A percentile compares a stretch with the other conserved stretches of the same genome.
These are phyloP conservation scores for Amanita polypyramis DNA, from an alignment of 768 basidiomycete genomes.

Conservation along the genomic window DNA sequence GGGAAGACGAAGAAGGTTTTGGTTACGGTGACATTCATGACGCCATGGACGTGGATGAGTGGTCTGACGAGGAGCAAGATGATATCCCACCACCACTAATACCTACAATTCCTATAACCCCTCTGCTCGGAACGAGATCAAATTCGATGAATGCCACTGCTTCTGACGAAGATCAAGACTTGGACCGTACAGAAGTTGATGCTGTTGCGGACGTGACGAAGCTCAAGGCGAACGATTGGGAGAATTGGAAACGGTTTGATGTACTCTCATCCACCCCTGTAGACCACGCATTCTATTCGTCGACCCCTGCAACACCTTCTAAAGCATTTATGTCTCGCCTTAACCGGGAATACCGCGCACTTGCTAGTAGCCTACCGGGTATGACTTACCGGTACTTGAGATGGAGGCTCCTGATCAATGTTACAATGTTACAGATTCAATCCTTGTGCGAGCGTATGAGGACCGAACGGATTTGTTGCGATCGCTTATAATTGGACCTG, in stretches of 20 bases:
- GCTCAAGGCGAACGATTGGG: slow-evolving; percentile 11
- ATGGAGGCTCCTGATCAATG: not conserved
- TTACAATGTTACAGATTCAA: slow-evolving; percentile 49
- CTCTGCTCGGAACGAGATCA: not conserved
- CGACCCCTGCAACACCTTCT: slow-evolving; percentile 50
- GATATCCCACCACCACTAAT: not conserved
- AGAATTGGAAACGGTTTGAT: slow-evolving; percentile 71
- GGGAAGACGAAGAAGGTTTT: slow-evolving; percentile 19
- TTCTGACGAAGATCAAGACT: not conserved
- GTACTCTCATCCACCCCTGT: slow-evolving; percentile 62
- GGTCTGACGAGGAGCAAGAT: not conserved
- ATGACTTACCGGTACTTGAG: slow-evolving; percentile 9
- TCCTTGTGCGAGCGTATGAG: slow-evolving; percentile 85
- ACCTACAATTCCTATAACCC: not conserved
- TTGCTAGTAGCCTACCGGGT: slow-evolving; percentile 80
- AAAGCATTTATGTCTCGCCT: slow-evolving; percentile 71
- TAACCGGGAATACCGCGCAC: slow-evolving; percentile 71
- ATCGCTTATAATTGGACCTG: slow-evolving; percentile 83
- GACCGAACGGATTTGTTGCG: slow-evolving; percentile 81
- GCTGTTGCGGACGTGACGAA: not conserved
- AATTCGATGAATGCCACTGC: not conserved
- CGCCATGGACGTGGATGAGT: slow-evolving; percentile 1
- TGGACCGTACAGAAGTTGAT: not conserved
- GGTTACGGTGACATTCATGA: slow-evolving; percentile 14
- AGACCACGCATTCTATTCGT: slow-evolving; percentile 75